Conservation (phyloP, 805 yeast genomes). For the Cyberlindnera mississippiensis region DNA sequence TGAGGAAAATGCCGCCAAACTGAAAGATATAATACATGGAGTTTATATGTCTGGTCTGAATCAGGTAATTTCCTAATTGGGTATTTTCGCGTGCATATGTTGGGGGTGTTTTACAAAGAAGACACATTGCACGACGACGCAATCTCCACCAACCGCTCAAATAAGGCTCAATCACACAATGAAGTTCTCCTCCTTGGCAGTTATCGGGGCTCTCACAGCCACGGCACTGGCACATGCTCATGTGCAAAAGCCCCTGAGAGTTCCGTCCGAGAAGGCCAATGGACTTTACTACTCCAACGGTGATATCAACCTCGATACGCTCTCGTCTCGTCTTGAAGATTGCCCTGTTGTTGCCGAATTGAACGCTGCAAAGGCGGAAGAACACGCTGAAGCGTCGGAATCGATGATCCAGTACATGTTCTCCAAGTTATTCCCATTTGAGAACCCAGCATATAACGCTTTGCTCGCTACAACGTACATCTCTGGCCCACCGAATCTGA, state of each 20-base stretch:
- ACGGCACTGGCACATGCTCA: neutral
- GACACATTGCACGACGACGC: no score
- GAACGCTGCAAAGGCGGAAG: slow-evolving; percentile 30
- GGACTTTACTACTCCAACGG: slow-evolving; percentile 37
- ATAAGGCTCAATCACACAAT: neutral
- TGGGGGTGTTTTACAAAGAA: no score
- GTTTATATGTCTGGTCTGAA: no score
- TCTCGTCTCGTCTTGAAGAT: slow-evolving; percentile 28
- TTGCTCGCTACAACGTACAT: slow-evolving; percentile 60
- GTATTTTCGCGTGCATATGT: no score
- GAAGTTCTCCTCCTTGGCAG: neutral
- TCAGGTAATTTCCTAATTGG: no score
- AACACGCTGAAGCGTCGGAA: slow-evolving; percentile 23
- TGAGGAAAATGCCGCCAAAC: no score
- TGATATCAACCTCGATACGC: slow-evolving; percentile 36
- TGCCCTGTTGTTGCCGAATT: slow-evolving; percentile 40
- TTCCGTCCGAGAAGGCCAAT: neutral
- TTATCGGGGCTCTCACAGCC: neutral
- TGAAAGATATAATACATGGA: no score
- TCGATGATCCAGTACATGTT: slow-evolving; percentile 36
- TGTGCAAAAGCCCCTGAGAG: neutral
- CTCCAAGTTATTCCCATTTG: slow-evolving; percentile 44
- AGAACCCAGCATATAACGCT: slow-evolving; percentile 57
- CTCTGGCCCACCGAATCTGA: slow-evolving; percentile 59
- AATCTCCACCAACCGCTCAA: no score